phyloP scores from a whole-genome alignment of 2,329 filamentous ascomycete genomes.

The Mycosphaerella sp. region DNA sequence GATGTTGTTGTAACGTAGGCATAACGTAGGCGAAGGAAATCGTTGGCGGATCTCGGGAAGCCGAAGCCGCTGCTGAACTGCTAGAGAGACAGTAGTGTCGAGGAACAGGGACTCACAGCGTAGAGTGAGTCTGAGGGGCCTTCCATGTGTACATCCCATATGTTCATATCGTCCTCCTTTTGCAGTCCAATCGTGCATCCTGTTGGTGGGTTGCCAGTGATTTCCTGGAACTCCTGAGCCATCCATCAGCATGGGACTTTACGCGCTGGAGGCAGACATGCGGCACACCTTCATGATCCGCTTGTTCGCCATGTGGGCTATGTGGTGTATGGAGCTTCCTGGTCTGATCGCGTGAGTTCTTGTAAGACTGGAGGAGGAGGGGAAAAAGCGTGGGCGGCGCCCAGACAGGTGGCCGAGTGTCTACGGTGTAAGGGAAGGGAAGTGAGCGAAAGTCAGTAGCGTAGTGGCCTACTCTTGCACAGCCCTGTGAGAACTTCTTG shows the following conservation, averaged over 20 bases:
- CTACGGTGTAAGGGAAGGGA: too few species aligned
- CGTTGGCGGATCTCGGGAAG: too few species aligned
- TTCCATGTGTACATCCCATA: slow-evolving; percentile 62
- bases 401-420: too few species aligned
- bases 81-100: neutral
- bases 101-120: slow-evolving; percentile 45
- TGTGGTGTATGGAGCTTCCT: neutral
- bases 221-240: slow-evolving; percentile 55
- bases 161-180: slow-evolving; percentile 59
- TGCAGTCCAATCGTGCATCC: slow-evolving; percentile 53
- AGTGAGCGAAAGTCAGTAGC: slow-evolving; percentile 1
- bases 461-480: too few species aligned
- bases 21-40: too few species aligned
- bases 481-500: too few species aligned
- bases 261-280: neutral
- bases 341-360: slow-evolving; percentile 1
- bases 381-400: neutral
- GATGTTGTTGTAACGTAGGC: neutral
- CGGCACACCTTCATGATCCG: slow-evolving; percentile 42
- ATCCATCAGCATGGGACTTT: too few species aligned
- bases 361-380: neutral
- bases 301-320: slow-evolving; percentile 36
- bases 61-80: slow-evolving; percentile 1
- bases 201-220: slow-evolving; percentile 49
- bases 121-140: slow-evolving; percentile 61